Base-by-base conservation (phyloP, 257 asterid genomes). In the Nicotiana tomentosiformis region DNA sequence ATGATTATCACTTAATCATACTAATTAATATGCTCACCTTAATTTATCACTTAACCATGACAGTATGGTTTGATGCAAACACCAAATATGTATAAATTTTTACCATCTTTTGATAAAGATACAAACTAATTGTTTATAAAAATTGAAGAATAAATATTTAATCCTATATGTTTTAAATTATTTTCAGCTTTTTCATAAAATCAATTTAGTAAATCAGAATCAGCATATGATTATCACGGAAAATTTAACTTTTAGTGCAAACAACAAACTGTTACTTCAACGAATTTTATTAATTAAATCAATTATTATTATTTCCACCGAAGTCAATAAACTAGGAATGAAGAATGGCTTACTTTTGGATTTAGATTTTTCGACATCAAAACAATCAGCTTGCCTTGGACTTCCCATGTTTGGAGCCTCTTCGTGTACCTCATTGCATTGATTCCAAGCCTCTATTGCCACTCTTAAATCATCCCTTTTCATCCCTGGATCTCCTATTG, bases 361-460 rank as follows among this genome's bases (percentile, higher is more conserved):
- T 43, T 77, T 84, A 30, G 91, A 85, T 86, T 87, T 89, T 49
- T 90, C 87, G 5, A 90, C 77, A 81, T 94, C 97, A 80, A 92
- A 94, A 88, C 98, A 94, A 83, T 94, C 97, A 26, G 98, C 98
- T 18, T 90, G 86, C 78, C 97, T 88, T 9, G 98, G 98, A 81
- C 97, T 94, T 33, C 97, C 98, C 98, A 93, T 91, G 26, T 87
- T 83, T 0, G 97, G 98, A 83, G 93, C 92, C 86, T 94, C 97
- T 91, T 94, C 93, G 66, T 95, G 95, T 58, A 92, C 97, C 66
- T 93, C 97, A 88, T 92, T 93, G 84, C 98, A 94, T 33, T 94
- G 98, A 81, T 94, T 94, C 95, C 98, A 94, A 12, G 97, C 83
- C 87, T 94, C 98, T 66, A 94, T 93, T n/a, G 97, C 97, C 82